Evolutionary conservation across 495 filamentous ascomycete genomes (phyloP).

Genomic region (Talaromyces wortmannii): DNA sequence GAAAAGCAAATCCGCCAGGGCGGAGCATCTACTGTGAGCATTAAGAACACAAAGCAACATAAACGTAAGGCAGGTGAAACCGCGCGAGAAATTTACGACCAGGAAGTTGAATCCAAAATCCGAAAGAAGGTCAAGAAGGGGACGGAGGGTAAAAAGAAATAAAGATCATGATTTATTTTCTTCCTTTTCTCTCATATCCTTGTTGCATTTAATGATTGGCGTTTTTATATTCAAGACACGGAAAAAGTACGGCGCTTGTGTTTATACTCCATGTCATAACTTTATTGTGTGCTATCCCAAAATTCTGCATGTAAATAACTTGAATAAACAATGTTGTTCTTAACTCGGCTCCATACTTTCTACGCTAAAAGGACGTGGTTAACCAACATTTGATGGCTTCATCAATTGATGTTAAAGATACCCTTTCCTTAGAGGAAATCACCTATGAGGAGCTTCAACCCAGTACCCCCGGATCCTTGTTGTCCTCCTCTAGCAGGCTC

Average conservation of each 20-base stretch:
- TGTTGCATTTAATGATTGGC: constrained; percentile 5
- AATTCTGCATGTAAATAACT: too few species aligned
- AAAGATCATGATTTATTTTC: background rate
- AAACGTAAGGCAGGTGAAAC: constrained; percentile 78
- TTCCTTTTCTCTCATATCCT: constrained; percentile 5
- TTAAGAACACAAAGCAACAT: constrained; percentile 59
- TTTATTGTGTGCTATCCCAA: background rate
- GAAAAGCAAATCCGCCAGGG: constrained; percentile 66
- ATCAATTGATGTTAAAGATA: too few species aligned
- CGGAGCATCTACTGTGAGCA: constrained; percentile 67
- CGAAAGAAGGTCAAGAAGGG: constrained; percentile 47
- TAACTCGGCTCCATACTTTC: too few species aligned
- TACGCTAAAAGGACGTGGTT: too few species aligned
- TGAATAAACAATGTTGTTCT: too few species aligned
- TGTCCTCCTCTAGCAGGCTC: too few species aligned
- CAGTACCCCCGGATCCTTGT: too few species aligned
- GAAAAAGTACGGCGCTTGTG: constrained; percentile 7
- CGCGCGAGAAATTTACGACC: constrained; percentile 43
- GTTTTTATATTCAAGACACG: constrained; percentile 2
- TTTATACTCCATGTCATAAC: constrained; percentile 9
- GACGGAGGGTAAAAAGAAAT: constrained; percentile 37
- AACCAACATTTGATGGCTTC: too few species aligned
- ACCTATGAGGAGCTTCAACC: too few species aligned
- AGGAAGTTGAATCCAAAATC: constrained; percentile 40
- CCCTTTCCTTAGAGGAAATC: too few species aligned